Conservation (phyloP, 2,329 filamentous ascomycete species). For the Emergomyces pasteurianus region DNA sequence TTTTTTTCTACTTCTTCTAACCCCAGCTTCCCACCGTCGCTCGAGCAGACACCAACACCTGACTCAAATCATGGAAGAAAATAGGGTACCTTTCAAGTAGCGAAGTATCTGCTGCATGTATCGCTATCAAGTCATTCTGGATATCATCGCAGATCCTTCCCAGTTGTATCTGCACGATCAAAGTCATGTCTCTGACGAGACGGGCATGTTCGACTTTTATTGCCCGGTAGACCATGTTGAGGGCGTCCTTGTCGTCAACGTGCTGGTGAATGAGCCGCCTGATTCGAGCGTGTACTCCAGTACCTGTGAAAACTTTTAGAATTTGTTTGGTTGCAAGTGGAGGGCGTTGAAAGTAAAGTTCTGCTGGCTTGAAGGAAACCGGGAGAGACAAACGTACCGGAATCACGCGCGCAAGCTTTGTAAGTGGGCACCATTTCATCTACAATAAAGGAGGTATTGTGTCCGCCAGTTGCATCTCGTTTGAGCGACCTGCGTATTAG, state of each 20-base stretch:
- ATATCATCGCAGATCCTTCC: neutral
- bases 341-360: neutral
- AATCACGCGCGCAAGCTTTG: neutral
- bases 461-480: too few relatives aligned
- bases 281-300: neutral
- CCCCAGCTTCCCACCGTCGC: neutral
- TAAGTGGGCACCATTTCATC: too few relatives aligned
- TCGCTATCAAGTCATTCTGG: neutral
- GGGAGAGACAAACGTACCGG: neutral
- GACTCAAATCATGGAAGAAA: neutral
- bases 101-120: neutral
- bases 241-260: neutral
- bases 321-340: neutral
- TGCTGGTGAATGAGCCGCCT: neutral
- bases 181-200: neutral
- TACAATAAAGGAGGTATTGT: too few relatives aligned
- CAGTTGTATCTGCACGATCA: neutral
- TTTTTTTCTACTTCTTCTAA: neutral
- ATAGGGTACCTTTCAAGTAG: neutral
- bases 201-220: neutral
- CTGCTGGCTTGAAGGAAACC: neutral
- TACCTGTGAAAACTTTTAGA: neutral
- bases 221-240: neutral
- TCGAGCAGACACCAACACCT: neutral
- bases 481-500: too few relatives aligned